Base-by-base conservation (phyloP, 2,329 filamentous ascomycete species). In the Magnaporthiopsis rhizophila region DNA sequence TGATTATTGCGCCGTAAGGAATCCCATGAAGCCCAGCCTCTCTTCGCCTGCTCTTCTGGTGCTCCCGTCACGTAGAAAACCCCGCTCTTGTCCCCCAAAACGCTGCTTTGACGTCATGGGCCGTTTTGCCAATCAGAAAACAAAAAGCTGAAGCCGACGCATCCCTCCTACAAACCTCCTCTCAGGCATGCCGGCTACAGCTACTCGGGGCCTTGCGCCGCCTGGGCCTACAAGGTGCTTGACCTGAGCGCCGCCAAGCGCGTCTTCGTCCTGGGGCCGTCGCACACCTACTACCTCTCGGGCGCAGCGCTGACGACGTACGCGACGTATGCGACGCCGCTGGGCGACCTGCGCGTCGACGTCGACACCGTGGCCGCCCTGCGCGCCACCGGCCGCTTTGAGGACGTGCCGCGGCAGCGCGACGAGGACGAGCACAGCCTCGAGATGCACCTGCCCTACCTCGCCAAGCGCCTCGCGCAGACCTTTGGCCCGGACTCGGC, bases 391-490 rank as follows among this genome's bases (percentile, higher is more conserved):
- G 79, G 78, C n/a, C 78, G 80, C 64, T 89, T 90, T 73, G 77
- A 82, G 24, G 79, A 82, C 63, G 95, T 97, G 80, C 85, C 83
- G 1, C 76, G 75, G 24, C 71, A 79, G 4, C 80, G 86, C 7
- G 95, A 99, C 71, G 85, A 92, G 67, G 83, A 85, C 6, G 95
- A 99, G 76, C 95, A 99, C 76, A 97, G 91, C 62, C 83, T 98
- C 1, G 95, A 99, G 79, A 96, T 99, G 89, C 95, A 99, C 70
- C 82, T 98, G 11, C 94, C 95, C 0, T 97, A 96, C 72, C 89
- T 98, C 67, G 93, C 92, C 80, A 92, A 93, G 73, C 86, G 90
- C 63, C 81, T 87, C 2, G 71, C 82, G 62, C 77, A 81, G 65
- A 81, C 80, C 0, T 83, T 85, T 67, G 77, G 80, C 28, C 65